A percentile compares a stretch with the other conserved stretches of the same genome.
Conservation (phyloP, 2,329 filamentous ascomycete genomes). For the Xylariaceae sp. region DNA sequence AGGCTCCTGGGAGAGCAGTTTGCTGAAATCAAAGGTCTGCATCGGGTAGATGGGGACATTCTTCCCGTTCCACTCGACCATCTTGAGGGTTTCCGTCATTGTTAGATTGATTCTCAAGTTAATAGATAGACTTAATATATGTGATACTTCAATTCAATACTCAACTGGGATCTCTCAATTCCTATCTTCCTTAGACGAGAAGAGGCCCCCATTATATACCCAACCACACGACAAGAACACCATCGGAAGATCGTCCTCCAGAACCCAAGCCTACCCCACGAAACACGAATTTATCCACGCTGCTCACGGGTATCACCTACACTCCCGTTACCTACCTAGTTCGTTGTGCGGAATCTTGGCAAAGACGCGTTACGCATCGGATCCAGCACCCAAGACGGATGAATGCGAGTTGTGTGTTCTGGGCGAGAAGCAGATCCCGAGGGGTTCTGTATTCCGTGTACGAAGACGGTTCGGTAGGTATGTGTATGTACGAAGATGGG, state of each 20-base stretch:
- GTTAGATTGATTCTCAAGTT: not conserved
- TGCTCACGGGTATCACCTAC: too few species aligned
- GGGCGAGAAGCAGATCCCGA: too few species aligned
- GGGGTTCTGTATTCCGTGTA: too few species aligned
- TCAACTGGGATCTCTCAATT: too few species aligned
- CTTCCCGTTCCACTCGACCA: constrained; percentile 46
- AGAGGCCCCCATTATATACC: constrained; percentile 7
- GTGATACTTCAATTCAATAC: not conserved
- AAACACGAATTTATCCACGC: constrained; percentile 22
- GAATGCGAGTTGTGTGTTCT: too few species aligned
- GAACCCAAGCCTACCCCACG: constrained; percentile 17
- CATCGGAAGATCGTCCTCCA: constrained; percentile 20
- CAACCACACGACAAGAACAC: constrained; percentile 5
- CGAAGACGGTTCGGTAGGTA: too few species aligned
- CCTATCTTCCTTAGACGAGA: too few species aligned
- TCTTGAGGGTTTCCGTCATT: constrained; percentile 39
- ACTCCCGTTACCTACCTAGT: too few species aligned
- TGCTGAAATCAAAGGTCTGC: constrained; percentile 48
- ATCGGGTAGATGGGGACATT: constrained; percentile 46
- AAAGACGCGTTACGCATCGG: too few species aligned
- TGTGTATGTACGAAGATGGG: too few species aligned
- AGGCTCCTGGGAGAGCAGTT: constrained; percentile 50
- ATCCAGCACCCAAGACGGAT: too few species aligned
- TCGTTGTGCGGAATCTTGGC: too few species aligned
- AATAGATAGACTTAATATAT: not conserved